A percentile compares a stretch with the other conserved stretches of the same genome.
These are phyloP conservation scores for Yamadazyma dendronema DNA, from an alignment of 1,139 yeast genomes.

Conservation along the genomic window DNA sequence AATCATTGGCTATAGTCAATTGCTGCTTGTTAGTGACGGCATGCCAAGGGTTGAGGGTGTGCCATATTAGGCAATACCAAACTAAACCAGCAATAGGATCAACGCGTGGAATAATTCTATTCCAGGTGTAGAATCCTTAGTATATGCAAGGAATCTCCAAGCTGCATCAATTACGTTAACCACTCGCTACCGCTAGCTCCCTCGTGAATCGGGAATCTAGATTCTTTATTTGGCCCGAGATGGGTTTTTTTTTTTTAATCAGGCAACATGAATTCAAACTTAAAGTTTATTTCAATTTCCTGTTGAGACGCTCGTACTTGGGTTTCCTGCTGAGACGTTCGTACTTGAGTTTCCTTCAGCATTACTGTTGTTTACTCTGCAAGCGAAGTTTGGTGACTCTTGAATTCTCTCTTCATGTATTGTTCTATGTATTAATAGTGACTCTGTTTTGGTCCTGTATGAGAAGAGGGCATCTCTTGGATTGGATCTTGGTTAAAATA, in stretches of 20 bases:
- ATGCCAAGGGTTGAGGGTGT: neutral
- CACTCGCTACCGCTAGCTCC: neutral
- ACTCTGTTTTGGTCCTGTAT: neutral
- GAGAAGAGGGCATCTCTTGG: slow-evolving; percentile 28
- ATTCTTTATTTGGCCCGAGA: neutral
- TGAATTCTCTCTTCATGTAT: neutral
- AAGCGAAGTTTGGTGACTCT: no score
- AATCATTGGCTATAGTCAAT: neutral
- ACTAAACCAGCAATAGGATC: neutral
- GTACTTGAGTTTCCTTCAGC: no score
- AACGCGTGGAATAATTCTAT: neutral
- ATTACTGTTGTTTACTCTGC: no score
- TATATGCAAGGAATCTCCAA: neutral
- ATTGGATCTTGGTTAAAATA: slow-evolving; percentile 35
- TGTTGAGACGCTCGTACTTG: neutral
- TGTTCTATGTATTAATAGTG: neutral
- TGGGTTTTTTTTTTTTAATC: neutral
- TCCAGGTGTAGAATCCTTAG: neutral
- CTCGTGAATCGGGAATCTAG: neutral
- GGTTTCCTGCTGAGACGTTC: no score
- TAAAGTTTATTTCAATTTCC: neutral
- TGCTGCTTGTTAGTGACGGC: neutral
- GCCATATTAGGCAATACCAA: neutral
- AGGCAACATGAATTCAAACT: neutral
- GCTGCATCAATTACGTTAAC: neutral